Base-by-base conservation (phyloP, 2,329 filamentous ascomycete genomes). In the Chrysoporthe deuterocubensis region DNA sequence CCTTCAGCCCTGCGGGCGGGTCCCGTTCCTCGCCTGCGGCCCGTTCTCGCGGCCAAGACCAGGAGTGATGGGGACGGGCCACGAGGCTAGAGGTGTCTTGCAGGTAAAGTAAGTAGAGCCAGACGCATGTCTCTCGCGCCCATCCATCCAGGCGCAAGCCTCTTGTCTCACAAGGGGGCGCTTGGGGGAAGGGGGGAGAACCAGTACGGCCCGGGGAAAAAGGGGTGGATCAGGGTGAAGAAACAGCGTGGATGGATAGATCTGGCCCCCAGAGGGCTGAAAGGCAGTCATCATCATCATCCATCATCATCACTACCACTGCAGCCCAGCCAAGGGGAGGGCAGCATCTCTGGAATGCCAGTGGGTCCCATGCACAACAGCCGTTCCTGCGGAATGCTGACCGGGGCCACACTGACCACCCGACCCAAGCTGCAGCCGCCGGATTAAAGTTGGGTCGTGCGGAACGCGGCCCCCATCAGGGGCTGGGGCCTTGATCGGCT, bases 381-480 rank as follows among this genome's bases (percentile, higher is more conserved):
- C 37, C 37, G 37, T 40, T 40, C 37, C 37, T 54, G 21, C 32
- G 50, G 50, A 34, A 54, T 32, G 50, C 50, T 54, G 50, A 54
- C 50, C 21, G 26, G 37, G 37, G 37, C 6, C 37, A 11, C 50
- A 32, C 46, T 14, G 50, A 26, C 26, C 26, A 26, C 26, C 26
- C 26, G 50, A 18, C 54, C 54, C 7, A 40, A 40, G 32, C 54
- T 57, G 54, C 54, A 34, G 54, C 54, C 34, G 32, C 54, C 40
- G 54, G 14, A 37, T 40, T 57, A 57, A 40, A 57, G 54, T 57
- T 57, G 54, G 54, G 54, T 57, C 54, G 54, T 14, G 14, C 32
- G 34, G 34, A 16, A 37, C 11, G 54, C 54, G 34, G 54, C 34
- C 54, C 34, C 54, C 32, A 40, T 57, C 8, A 57, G 34, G 54